Evolutionary conservation across 78 protist genomes (phyloP).

Genomic region (Tieghemostelium lacteum): DNA sequence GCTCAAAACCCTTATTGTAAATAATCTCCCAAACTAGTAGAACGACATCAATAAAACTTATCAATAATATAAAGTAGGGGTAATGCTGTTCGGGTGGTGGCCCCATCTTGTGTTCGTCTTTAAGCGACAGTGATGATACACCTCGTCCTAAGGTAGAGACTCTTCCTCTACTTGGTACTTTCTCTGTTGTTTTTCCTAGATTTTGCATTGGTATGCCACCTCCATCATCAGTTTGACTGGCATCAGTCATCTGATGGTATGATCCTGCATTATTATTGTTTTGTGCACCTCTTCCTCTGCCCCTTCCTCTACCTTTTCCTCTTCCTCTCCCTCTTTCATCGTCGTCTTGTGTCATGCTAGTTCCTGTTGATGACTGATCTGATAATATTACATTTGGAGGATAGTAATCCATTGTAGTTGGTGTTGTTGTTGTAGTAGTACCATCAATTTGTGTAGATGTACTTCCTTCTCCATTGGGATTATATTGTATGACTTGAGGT

Average conservation of each 20-base stretch:
- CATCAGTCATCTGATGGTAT: not conserved
- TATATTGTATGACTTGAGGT: not conserved
- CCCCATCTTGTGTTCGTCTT: conserved; percentile 15
- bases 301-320: conserved; percentile 74
- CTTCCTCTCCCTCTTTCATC: conserved; percentile 6
- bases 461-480: not conserved
- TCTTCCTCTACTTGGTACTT: not conserved
- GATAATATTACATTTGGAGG: not conserved
- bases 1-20: conserved; percentile 59
- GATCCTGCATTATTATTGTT: no score
- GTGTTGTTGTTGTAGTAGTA: not conserved
- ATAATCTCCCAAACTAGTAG: conserved; percentile 74
- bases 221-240: not conserved
- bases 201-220: not conserved
- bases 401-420: no score
- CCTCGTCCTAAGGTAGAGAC: conserved; percentile 34
- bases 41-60: conserved; percentile 43
- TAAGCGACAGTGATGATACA: conserved; percentile 18
- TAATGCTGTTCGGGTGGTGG: conserved; percentile 54
- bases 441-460: not conserved
- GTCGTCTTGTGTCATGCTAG: not conserved
- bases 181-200: not conserved
- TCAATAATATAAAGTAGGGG: conserved; percentile 72
- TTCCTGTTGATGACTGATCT: not conserved
- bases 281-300: conserved; percentile 65